These are phyloP conservation scores for Aquilaria sinensis DNA, from an alignment of 345 rosid species.

Conservation along the genomic window DNA sequence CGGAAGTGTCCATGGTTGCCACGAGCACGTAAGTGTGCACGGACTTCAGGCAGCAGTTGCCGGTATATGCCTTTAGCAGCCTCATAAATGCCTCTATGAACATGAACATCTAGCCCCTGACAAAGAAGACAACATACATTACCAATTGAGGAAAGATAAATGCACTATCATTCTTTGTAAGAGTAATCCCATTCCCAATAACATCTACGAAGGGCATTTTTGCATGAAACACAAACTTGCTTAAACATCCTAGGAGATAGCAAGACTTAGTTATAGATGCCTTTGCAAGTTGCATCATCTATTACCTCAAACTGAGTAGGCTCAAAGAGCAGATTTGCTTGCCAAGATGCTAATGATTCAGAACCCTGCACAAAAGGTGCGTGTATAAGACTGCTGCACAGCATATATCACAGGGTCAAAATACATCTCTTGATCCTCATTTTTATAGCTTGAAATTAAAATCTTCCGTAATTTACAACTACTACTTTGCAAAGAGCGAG, in stretches of 20 bases:
- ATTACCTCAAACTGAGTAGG: slow-evolving; percentile 83
- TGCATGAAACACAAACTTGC: no score
- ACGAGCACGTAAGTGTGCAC: slow-evolving; percentile 51
- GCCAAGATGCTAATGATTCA: slow-evolving; percentile 89
- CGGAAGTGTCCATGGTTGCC: slow-evolving; percentile 69
- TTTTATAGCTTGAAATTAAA: no score
- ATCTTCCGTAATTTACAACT: no score
- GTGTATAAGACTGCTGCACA: no score
- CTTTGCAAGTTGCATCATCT: slow-evolving; percentile 1
- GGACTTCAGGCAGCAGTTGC: slow-evolving; percentile 88
- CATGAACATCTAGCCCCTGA: slow-evolving; percentile 73
- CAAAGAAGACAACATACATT: slow-evolving; percentile 6
- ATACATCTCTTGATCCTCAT: no score
- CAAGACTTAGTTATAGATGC: not conserved
- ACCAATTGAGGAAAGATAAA: not conserved
- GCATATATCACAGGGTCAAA: no score
- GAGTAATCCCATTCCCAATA: not conserved
- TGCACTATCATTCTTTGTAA: not conserved
- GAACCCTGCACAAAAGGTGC: slow-evolving; percentile 58
- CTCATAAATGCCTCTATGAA: slow-evolving; percentile 96
- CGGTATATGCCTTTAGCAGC: slow-evolving; percentile 95
- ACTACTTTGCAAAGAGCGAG: no score
- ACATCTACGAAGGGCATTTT: not conserved
- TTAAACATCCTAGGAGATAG: not conserved
- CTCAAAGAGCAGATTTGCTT: slow-evolving; percentile 92